Evolutionary conservation across 331 rosid genomes (phyloP).

Genomic region (Rosa hybrid): DNA sequence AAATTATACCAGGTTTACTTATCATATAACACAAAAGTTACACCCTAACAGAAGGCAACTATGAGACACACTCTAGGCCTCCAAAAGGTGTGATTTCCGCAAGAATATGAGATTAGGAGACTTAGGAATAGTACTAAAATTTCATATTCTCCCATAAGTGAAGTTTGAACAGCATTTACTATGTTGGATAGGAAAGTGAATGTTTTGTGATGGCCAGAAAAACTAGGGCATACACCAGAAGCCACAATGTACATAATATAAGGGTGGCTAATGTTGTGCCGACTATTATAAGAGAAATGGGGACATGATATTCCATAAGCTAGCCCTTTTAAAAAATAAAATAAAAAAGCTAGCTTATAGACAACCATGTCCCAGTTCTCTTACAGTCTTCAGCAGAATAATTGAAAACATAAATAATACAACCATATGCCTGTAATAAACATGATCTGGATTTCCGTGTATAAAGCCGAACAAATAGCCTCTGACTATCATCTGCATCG

Average conservation of each 20-base stretch:
- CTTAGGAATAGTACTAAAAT: too few relatives aligned
- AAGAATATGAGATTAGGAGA: neutral
- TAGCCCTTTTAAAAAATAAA: too few relatives aligned
- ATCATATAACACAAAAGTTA: neutral
- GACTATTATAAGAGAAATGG: neutral
- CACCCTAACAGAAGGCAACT: neutral
- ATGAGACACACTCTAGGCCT: neutral
- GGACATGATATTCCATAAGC: neutral
- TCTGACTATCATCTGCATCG: constrained; percentile 79
- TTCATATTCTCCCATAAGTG: neutral
- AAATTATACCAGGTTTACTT: neutral
- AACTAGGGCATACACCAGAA: neutral
- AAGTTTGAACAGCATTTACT: neutral
- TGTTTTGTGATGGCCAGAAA: neutral
- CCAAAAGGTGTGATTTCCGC: neutral
- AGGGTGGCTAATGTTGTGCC: neutral
- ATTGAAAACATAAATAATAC: neutral
- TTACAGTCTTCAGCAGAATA: neutral
- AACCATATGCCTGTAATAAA: neutral
- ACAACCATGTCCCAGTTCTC: neutral
- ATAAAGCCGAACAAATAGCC: constrained; percentile 85
- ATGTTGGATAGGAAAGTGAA: neutral
- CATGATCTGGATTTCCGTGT: constrained; percentile 58
- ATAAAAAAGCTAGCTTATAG: neutral
- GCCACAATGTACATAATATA: neutral